A percentile compares a stretch with the other conserved stretches of the same genome.
phyloP scores from a whole-genome alignment of 2,329 filamentous ascomycete genomes.

The Parafenestella ontariensis region DNA sequence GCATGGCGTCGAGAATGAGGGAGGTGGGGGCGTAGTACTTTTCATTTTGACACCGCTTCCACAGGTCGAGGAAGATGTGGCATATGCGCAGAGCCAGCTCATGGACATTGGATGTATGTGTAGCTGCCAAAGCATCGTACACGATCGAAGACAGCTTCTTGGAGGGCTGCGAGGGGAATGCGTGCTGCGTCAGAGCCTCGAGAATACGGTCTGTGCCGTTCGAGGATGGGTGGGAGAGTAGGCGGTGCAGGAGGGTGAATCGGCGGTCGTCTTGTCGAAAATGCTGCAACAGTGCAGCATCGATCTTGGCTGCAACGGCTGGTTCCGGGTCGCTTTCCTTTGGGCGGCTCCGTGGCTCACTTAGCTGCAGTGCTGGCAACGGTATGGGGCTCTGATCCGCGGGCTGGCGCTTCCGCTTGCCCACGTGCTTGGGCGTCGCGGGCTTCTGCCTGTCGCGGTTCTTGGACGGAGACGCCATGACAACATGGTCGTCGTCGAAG shows the following conservation, averaged over 20 bases:
- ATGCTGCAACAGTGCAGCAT: conserved; percentile 45
- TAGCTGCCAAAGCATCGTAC: conserved; percentile 69
- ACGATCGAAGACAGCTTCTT: conserved; percentile 70
- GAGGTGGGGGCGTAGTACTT: conserved; percentile 68
- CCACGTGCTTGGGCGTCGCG: conserved; percentile 66
- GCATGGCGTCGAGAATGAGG: conserved; percentile 69
- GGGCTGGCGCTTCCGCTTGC: conserved; percentile 72
- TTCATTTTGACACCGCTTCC: conserved; percentile 72
- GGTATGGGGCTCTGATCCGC: conserved; percentile 70
- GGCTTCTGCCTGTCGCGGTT: conserved; percentile 56
- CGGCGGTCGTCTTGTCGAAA: conserved; percentile 49
- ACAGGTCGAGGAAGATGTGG: conserved; percentile 69
- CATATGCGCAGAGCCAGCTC: conserved; percentile 69
- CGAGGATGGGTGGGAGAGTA: conserved; percentile 67
- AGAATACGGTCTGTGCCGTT: conserved; percentile 68
- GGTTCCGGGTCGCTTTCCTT: conserved; percentile 34
- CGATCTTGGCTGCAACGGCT: conserved; percentile 11
- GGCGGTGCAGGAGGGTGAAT: conserved; percentile 62
- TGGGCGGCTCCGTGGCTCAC: conserved; percentile 49
- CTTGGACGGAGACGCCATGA: conserved; percentile 60
- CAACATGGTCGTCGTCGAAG: conserved; percentile 73
- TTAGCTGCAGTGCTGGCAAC: conserved; percentile 59
- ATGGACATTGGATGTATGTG: conserved; percentile 58
- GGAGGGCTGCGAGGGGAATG: conserved; percentile 65
- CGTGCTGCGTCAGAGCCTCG: conserved; percentile 69